Conservation (phyloP, 768 basidiomycete species). For the Gymnopilus junonius region DNA sequence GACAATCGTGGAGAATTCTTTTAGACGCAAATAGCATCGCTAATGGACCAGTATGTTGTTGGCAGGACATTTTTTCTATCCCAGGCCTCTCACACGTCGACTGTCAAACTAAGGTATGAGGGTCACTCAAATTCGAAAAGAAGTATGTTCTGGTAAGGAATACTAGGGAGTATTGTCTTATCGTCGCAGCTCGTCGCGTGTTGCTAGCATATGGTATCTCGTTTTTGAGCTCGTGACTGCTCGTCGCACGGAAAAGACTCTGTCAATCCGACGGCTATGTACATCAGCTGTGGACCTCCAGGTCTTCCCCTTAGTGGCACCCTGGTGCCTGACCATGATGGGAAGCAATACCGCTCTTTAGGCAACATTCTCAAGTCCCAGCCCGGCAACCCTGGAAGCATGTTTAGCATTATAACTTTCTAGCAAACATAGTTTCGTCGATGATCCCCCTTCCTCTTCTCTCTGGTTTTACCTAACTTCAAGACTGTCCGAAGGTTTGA, state of each 20-base stretch:
- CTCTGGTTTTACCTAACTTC: background rate
- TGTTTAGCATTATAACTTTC: background rate
- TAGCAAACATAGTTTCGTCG: background rate
- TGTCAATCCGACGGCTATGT: background rate
- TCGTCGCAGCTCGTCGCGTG: background rate
- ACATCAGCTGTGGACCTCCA: background rate
- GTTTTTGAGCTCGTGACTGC: background rate
- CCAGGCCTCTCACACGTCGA: background rate
- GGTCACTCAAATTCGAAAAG: background rate
- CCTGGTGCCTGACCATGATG: background rate
- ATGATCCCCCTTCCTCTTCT: background rate
- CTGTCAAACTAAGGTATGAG: background rate
- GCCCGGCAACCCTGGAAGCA: background rate
- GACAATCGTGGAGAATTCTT: background rate
- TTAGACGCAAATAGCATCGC: background rate
- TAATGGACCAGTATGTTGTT: background rate
- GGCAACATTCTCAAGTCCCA: conserved; percentile 1
- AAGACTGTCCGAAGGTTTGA: background rate
- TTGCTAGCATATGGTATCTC: background rate
- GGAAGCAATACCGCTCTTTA: background rate
- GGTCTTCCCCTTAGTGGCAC: background rate
- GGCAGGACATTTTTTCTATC: background rate
- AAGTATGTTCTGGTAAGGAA: background rate
- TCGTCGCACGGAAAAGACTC: background rate
- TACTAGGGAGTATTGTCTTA: background rate